Percentiles rank a stretch among this genome's conserved stretches.
These are phyloP conservation scores for Polygonum maritimum DNA, from an alignment of 148 eudicot species.

Conservation along the genomic window DNA sequence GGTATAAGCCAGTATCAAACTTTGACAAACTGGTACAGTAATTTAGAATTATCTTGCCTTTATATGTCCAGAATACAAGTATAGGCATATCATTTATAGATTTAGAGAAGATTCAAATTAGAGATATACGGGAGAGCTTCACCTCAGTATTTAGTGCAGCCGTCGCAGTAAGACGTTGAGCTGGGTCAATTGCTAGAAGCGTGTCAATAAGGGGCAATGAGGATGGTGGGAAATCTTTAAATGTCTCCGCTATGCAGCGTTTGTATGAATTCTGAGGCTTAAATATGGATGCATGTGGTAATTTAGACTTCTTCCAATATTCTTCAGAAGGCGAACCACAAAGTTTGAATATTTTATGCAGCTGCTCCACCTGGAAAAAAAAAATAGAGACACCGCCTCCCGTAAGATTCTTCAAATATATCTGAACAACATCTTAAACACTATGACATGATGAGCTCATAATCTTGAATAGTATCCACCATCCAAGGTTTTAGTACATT, in stretches of 20 bases:
- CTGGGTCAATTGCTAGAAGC: slow-evolving; percentile 72
- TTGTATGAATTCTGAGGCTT: slow-evolving; percentile 76
- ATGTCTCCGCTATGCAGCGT: slow-evolving; percentile 64
- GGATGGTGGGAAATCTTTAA: slow-evolving; percentile 71
- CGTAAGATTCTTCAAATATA: neutral
- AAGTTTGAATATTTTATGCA: slow-evolving; percentile 78
- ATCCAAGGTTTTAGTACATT: neutral
- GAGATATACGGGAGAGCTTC: slow-evolving; percentile 17
- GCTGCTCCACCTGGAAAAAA: slow-evolving; percentile 58
- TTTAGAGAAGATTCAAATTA: neutral
- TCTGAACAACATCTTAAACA: neutral
- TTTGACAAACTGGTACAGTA: neutral
- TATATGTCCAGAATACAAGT: neutral
- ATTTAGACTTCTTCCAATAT: slow-evolving; percentile 74
- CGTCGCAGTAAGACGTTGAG: slow-evolving; percentile 69
- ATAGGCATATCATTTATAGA: neutral
- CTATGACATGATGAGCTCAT: neutral
- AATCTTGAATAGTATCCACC: neutral
- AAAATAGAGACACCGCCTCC: neutral
- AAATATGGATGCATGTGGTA: slow-evolving; percentile 78
- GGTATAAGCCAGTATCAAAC: neutral
- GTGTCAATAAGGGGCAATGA: slow-evolving; percentile 67
- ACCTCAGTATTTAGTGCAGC: slow-evolving; percentile 71
- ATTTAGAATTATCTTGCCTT: neutral
- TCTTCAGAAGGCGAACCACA: slow-evolving; percentile 85